phyloP scores from a whole-genome alignment of 2,329 filamentous ascomycete genomes.

The Sarocladium oryzae region DNA sequence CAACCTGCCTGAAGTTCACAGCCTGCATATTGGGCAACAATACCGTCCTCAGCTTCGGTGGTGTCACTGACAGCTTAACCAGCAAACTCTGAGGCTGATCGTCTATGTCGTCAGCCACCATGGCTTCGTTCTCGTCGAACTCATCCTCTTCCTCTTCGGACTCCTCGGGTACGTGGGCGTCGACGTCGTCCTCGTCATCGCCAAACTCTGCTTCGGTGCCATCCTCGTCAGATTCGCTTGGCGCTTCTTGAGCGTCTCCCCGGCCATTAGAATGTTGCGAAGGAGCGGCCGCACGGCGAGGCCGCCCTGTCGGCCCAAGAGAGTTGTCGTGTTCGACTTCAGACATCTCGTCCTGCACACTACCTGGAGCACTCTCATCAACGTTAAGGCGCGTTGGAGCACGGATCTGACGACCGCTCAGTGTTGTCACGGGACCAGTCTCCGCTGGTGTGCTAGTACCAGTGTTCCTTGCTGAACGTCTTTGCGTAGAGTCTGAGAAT shows the following conservation, averaged over 20 bases:
- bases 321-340: conserved; percentile 33
- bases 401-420: conserved; percentile 80
- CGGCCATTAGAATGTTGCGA: conserved; percentile 46
- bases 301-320: conserved; percentile 39
- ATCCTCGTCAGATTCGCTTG: conserved; percentile 57
- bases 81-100: conserved; percentile 56
- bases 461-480: conserved; percentile 71
- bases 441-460: conserved; percentile 68
- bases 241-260: conserved; percentile 20
- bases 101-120: conserved; percentile 47
- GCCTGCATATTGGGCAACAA: conserved; percentile 19
- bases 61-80: conserved; percentile 60
- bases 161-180: conserved; percentile 58
- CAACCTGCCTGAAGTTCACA: conserved; percentile 1
- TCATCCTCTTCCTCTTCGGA: conserved; percentile 55
- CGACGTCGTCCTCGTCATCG: conserved; percentile 65
- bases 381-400: conserved; percentile 61
- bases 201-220: conserved; percentile 65
- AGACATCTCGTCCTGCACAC: conserved; percentile 38
- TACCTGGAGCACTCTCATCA: conserved; percentile 44
- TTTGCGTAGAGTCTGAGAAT: conserved; percentile 54
- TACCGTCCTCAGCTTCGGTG: conserved; percentile 29
- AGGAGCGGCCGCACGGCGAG: conserved; percentile 43
- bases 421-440: conserved; percentile 59
- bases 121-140: conserved; percentile 49